Evolutionary conservation across 371 early-diverging fungal species (phyloP), one percentile per base, ranked within the genome.

Genomic region (Saksenaea oblongispora): DNA sequence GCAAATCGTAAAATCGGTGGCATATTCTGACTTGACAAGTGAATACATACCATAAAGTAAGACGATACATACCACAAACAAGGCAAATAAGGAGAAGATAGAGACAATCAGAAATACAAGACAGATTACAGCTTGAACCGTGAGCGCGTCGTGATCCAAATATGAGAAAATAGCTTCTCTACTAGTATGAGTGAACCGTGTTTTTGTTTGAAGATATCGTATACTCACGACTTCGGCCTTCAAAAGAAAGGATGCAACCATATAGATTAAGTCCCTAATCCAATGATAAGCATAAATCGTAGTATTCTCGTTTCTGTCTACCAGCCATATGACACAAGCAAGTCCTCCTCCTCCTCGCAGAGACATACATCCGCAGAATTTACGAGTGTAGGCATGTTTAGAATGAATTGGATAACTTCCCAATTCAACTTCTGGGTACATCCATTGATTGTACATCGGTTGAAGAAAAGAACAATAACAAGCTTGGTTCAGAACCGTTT

Each of bases 121-220:
- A 28, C 77, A 77, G 1, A 77, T 54, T 2, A 68, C 51, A 13
- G 73, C 80, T 54, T 70, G 75, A 1, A 74, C 37, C 34, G 77
- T 65, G n/a, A 71, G 31, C 0, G 72, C 69, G 13, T 63, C 37
- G 13, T 61, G 28, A 36, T 77, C 61, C n/a, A 77, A 54, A 42
- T 77, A 66, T 10, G 80, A 77, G 58, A 67, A 80, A 11, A 80
- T 44, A 0, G 78, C 80, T 79, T 47, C 4, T 8, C 24, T 47
- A 42, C 24, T 35, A 37, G 37, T 8, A 13, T 58, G 17, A 39
- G 14, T 58, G 1, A 31, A 31, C 18, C 34, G 11, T 3, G 35
- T 39, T 14, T n/a, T 36, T 58, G 1, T 17, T 54, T 22, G 58
- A 62, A 36, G 24, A 2, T n/a, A 18, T 28, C 57, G 24, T 9